A percentile compares a stretch with the other conserved stretches of the same genome.
Conservation (phyloP, 2,329 filamentous ascomycete genomes). For the Colletotrichum filicis region DNA sequence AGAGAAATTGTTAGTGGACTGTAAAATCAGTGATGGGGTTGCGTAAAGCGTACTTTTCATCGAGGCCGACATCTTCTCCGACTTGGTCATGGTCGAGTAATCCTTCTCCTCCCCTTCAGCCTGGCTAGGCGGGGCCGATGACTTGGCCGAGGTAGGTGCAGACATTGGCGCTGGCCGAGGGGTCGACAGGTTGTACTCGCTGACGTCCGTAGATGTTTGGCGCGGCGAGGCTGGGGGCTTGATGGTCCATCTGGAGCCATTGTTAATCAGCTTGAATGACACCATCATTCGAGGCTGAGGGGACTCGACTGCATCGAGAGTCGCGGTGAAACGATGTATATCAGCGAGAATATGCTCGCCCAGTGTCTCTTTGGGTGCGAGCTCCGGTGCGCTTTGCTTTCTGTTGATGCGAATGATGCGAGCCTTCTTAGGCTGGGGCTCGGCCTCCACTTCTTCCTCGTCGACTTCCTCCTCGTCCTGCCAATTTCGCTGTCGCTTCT, state of each 20-base stretch:
- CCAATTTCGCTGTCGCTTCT: conserved; percentile 65
- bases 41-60: conserved; percentile 68
- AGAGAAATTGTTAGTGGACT: conserved; percentile 39
- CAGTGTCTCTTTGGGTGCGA: conserved; percentile 2
- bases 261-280: conserved; percentile 29
- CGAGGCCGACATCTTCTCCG: conserved; percentile 73
- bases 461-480: conserved; percentile 58
- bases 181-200: conserved; percentile 20
- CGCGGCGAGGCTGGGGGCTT: conserved; percentile 7
- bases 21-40: neutral
- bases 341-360: conserved; percentile 28
- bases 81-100: conserved; percentile 71
- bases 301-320: conserved; percentile 2
- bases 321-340: conserved; percentile 11
- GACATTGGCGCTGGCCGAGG: conserved; percentile 25
- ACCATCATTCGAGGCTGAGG: conserved; percentile 18
- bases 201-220: conserved; percentile 32
- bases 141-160: conserved; percentile 33
- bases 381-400: conserved; percentile 26
- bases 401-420: conserved; percentile 35
- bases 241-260: conserved; percentile 24
- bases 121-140: conserved; percentile 34
- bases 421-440: conserved; percentile 47
- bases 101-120: conserved; percentile 58
- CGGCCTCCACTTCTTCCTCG: conserved; percentile 47